phyloP scores from a whole-genome alignment of 2,329 filamentous ascomycete genomes.

The Paramyrothecium roridum region DNA sequence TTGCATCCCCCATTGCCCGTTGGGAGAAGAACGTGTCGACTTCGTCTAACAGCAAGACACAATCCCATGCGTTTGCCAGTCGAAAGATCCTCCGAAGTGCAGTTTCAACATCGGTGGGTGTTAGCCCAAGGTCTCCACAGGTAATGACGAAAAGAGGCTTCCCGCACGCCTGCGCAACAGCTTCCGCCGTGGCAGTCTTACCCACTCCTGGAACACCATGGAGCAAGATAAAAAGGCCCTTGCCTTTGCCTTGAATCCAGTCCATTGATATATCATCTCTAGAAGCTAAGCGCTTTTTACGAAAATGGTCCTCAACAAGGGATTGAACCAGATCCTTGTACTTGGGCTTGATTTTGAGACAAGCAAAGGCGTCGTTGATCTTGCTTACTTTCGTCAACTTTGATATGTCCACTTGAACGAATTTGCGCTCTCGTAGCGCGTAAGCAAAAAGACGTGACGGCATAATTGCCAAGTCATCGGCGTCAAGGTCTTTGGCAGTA shows the following conservation, averaged over 20 bases:
- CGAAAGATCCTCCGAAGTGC: not conserved
- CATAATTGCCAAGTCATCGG: not conserved
- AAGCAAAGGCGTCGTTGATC: not conserved
- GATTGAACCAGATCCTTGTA: not conserved
- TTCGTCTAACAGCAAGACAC: not conserved
- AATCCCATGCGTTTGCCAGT: not conserved
- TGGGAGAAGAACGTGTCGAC: constrained; percentile 1
- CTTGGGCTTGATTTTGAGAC: not conserved
- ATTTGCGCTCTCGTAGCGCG: not conserved
- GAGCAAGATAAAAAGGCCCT: not conserved
- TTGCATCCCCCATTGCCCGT: not conserved
- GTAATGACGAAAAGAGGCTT: not conserved
- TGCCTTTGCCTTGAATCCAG: not conserved
- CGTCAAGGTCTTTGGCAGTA: not conserved
- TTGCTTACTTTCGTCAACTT: not conserved
- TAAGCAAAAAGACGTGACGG: not conserved
- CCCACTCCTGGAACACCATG: not conserved
- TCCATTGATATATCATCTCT: not conserved
- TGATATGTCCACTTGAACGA: not conserved
- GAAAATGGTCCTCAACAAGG: not conserved
- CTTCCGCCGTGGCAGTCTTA: constrained; percentile 1
- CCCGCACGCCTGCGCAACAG: not conserved
- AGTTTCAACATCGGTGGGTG: not conserved
- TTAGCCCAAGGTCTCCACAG: not conserved
- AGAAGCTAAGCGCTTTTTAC: not conserved